Evolutionary conservation across 1,139 yeast species (phyloP).

Genomic region (Saccharomyces hybrid): DNA sequence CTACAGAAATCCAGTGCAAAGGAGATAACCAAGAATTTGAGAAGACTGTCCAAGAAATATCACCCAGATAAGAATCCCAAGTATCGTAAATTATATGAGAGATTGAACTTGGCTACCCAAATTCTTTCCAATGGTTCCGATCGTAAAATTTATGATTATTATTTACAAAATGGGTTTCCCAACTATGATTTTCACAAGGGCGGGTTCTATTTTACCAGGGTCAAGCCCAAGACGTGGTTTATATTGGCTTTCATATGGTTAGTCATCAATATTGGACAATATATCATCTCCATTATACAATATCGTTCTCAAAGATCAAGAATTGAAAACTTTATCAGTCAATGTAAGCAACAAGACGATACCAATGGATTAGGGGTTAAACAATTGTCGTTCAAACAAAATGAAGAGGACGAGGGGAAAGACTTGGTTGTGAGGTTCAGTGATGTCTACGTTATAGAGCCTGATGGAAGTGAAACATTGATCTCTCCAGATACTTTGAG

Average conservation of each 20-base stretch:
- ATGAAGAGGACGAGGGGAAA: conserved; percentile 42
- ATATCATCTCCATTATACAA: conserved; percentile 45
- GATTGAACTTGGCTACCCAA: conserved; percentile 66
- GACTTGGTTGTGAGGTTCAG: conserved; percentile 56
- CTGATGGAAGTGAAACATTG: conserved; percentile 36
- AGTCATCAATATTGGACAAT: conserved; percentile 54
- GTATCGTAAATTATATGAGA: conserved; percentile 45
- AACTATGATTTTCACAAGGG: conserved; percentile 61
- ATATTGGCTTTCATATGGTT: conserved; percentile 44
- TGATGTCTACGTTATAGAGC: conserved; percentile 61
- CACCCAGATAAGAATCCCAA: conserved; percentile 73
- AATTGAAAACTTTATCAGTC: conserved; percentile 43
- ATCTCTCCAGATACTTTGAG: conserved; percentile 27
- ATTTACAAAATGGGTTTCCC: conserved; percentile 80
- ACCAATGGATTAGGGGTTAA: conserved; percentile 38
- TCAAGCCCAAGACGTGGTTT: conserved; percentile 37
- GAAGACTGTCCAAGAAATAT: conserved; percentile 57
- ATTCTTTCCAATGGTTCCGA: conserved; percentile 57
- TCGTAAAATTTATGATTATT: conserved; percentile 77
- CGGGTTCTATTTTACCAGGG: conserved; percentile 29
- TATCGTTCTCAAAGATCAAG: conserved; percentile 55
- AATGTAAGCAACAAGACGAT: conserved; percentile 54
- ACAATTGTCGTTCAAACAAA: conserved; percentile 28
- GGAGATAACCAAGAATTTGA: conserved; percentile 68
- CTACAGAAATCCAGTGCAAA: conserved; percentile 39